These are phyloP conservation scores for Claviceps humidiphila DNA, from an alignment of 2,329 filamentous ascomycete genomes.

Conservation along the genomic window DNA sequence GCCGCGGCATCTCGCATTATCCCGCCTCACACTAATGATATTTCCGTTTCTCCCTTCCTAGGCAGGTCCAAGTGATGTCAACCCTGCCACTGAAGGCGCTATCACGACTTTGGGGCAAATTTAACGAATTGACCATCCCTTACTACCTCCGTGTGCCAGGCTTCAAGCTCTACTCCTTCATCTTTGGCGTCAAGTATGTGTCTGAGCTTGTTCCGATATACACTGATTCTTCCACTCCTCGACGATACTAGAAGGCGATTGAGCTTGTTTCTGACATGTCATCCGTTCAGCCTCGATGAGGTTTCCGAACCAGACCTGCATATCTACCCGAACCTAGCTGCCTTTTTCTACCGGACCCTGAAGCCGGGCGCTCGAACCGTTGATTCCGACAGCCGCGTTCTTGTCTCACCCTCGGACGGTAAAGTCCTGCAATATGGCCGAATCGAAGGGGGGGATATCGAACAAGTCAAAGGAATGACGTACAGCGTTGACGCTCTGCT, in stretches of 20 bases:
- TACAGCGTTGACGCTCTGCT: slow-evolving; percentile 91
- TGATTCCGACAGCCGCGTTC: slow-evolving; percentile 63
- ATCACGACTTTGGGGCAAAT: slow-evolving; percentile 76
- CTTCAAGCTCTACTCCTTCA: slow-evolving; percentile 80
- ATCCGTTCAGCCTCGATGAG: slow-evolving; percentile 55
- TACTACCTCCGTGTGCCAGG: slow-evolving; percentile 80
- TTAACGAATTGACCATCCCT: slow-evolving; percentile 81
- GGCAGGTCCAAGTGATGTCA: slow-evolving; percentile 87
- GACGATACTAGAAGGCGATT: slow-evolving; percentile 6
- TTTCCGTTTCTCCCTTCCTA: slow-evolving; percentile 12
- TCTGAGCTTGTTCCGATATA: not conserved
- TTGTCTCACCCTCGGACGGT: slow-evolving; percentile 83
- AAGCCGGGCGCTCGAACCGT: slow-evolving; percentile 81
- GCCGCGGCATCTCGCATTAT: not conserved
- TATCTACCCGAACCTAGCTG: slow-evolving; percentile 79
- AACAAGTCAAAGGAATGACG: slow-evolving; percentile 98
- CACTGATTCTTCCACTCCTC: slow-evolving; percentile 12
- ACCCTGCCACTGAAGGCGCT: slow-evolving; percentile 83
- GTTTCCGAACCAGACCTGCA: slow-evolving; percentile 80
- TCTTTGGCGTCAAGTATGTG: slow-evolving; percentile 70
- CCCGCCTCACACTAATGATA: not conserved
- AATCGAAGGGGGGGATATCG: slow-evolving; percentile 87
- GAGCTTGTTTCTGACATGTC: slow-evolving; percentile 5
- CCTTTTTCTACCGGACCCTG: slow-evolving; percentile 93
- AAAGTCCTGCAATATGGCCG: slow-evolving; percentile 82